Base-by-base conservation (phyloP, 352 stramenopile genomes). In the Globisporangium viniferum region DNA sequence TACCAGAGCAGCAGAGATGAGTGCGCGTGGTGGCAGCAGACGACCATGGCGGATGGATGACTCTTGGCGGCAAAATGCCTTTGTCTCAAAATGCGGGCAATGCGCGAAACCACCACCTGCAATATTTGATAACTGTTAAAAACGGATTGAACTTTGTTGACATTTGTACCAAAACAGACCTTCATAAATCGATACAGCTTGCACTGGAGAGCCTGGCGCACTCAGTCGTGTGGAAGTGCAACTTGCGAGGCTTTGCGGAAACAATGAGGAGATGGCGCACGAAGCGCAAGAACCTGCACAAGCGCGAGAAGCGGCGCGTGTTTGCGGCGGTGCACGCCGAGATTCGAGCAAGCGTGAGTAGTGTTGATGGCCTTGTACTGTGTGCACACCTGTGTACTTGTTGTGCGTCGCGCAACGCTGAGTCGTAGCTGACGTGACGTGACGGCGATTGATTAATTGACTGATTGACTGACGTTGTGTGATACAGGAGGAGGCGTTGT, bases 261-360 rank as follows among this genome's bases (percentile, higher is more conserved):
- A 39, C 14, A 6, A 91, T 94, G 84, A 76, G 76, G 20, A 81
- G 74, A 22, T 31, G 62, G 14, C 74, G 84, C 18, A 94, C 86
- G 1, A 76, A 80, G 63, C 80, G 78, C 46, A 96, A 94, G 82
- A 96, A 96, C 72, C 44, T 75, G 53, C 79, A 84, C 44, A 96
- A 96, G 80, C 85, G 88, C 54, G 77, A 73, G 51, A 85, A 86
- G 72, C 84, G 86, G 27, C 75, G 86, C 31, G 65, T 92, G 41
- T 86, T 91, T 70, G 84, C 81, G 15, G 67, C 72, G 10, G 74
- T 95, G 35, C 44, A 79, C 35, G 77, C 75, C 1, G 82, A 92
- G 59, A 73, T 94, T 18, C 65, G 59, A 63, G 70, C 73, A 5
- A 74, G 62, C 63, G 81, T 90, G 53, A 29, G 77, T 68, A 31